Evolutionary conservation across 2,329 filamentous ascomycete genomes (phyloP), one percentile per base, ranked within the genome.

Genomic region (Fusarium penzigii): DNA sequence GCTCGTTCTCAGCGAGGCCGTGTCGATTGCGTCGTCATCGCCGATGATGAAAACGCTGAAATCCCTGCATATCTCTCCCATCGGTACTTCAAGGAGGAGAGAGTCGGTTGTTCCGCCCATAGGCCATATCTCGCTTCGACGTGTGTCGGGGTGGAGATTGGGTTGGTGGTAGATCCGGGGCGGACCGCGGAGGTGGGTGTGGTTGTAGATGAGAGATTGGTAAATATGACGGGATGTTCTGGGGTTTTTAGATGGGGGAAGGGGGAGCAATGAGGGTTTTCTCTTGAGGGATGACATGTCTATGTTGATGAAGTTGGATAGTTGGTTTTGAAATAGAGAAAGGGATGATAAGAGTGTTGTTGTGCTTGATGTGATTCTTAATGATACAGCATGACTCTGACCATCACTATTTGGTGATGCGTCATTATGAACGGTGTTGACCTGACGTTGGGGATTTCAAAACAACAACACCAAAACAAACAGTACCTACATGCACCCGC

Each of bases 31-130:
- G 43, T 60, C 49, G 7, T 34, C 11, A 10, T 53, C 45, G 29
- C 55, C 54, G 38, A 53, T 50, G 11, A 58, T 8, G 12, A 46
- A 60, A 6, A 60, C 14, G 5, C 13, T 47, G 12, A 53, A 46
- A 13, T 51, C 55, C 13, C n/a, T 44, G 11, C 20, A 42, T 4
- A 36, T 11, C 10, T 36, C 13, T 36, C 13, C 10, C 10, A 14
- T 36, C 5, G 32, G 32, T 9, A 36, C 32, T 36, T 36, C 32
- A 14, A 36, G 32, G 10, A 36, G 32, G 10, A 14, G 10, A 36
- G 32, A 36, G 32, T 36, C 32, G 32, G 32, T 36, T 3, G 9
- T 36, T 36, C 32, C 32, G 32, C 32, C 32, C 13, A 11, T 36
- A 9, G 32, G 13, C 10, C 13, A 36, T 25, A 25, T 25, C 20